Evolutionary conservation across 306 rosid species (phyloP).

Genomic region (Vigna nakashimae): DNA sequence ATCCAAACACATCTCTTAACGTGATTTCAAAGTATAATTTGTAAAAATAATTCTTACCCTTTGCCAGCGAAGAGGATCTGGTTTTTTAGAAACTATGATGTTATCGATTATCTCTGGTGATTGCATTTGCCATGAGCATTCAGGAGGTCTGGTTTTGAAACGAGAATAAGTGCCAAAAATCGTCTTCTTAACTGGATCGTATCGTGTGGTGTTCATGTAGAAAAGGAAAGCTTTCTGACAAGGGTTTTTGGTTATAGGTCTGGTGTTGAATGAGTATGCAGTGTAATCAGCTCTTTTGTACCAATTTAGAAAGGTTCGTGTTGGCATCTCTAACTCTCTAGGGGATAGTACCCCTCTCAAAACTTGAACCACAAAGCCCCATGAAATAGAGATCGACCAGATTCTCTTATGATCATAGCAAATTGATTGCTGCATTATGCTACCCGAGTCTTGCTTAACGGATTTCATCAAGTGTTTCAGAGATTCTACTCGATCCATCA

Average conservation of each 20-base stretch:
- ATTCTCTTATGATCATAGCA: constrained; percentile 67
- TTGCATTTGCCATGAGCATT: constrained; percentile 67
- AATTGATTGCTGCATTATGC: constrained; percentile 88
- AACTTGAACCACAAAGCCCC: constrained; percentile 86
- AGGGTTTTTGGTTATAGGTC: constrained; percentile 78
- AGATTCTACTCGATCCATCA: constrained; percentile 53
- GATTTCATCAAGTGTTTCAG: constrained; percentile 68
- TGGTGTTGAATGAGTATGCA: constrained; percentile 76
- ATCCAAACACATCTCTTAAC: too few species aligned
- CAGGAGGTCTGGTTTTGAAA: constrained; percentile 45
- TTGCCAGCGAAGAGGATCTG: constrained; percentile 84
- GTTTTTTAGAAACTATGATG: constrained; percentile 69
- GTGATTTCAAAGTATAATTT: too few species aligned
- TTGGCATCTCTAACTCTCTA: constrained; percentile 24
- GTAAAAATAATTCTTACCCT: constrained; percentile 51
- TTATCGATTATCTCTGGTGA: constrained; percentile 64
- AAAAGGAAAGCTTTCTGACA: constrained; percentile 80
- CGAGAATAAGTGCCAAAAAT: constrained; percentile 58
- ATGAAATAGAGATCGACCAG: constrained; percentile 87
- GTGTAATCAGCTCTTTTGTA: constrained; percentile 43
- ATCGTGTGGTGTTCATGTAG: constrained; percentile 55
- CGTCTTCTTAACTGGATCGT: constrained; percentile 51
- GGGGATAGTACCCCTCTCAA: constrained; percentile 74
- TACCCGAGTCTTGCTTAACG: constrained; percentile 65
- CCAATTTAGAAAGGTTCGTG: constrained; percentile 28